Conservation (phyloP, 371 early-diverging fungal genomes). For the Paraphysoderma sedebokerense region DNA sequence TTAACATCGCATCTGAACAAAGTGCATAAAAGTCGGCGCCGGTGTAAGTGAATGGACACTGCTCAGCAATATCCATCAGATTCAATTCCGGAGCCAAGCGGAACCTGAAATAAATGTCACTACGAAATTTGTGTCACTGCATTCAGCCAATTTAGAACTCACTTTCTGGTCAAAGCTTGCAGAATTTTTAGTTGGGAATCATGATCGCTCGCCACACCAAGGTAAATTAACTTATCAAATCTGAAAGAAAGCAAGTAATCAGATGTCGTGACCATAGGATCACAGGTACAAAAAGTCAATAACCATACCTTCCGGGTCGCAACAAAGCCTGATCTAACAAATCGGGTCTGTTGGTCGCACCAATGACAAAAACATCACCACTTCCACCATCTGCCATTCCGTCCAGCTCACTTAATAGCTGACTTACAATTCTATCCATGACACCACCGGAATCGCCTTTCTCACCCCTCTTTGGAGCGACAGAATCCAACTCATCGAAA, state of each 20-base stretch:
- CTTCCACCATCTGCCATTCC: constrained; percentile 57
- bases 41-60: constrained; percentile 79
- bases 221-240: constrained; percentile 88
- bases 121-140: no score
- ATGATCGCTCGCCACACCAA: constrained; percentile 78
- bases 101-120: constrained; percentile 37
- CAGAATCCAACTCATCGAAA: constrained; percentile 99
- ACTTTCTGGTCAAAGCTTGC: constrained; percentile 84
- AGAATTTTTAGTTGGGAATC: constrained; percentile 73
- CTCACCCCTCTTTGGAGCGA: constrained; percentile 92
- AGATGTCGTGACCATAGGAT: no score
- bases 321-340: constrained; percentile 93
- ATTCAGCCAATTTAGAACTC: constrained; percentile 9
- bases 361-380: constrained; percentile 97
- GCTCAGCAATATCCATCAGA: constrained; percentile 49
- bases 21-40: constrained; percentile 97
- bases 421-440: constrained; percentile 95
- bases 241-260: constrained; percentile 20
- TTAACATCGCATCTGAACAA: constrained; percentile 90
- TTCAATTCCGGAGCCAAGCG: constrained; percentile 57
- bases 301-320: constrained; percentile 71
- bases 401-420: constrained; percentile 88
- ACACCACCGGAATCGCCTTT: constrained; percentile 96
- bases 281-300: constrained; percentile 9
- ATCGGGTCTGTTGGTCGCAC: constrained; percentile 99